Base-by-base conservation (phyloP, 2,329 filamentous ascomycete genomes). In the Ophiocordyceps unilateralis region DNA sequence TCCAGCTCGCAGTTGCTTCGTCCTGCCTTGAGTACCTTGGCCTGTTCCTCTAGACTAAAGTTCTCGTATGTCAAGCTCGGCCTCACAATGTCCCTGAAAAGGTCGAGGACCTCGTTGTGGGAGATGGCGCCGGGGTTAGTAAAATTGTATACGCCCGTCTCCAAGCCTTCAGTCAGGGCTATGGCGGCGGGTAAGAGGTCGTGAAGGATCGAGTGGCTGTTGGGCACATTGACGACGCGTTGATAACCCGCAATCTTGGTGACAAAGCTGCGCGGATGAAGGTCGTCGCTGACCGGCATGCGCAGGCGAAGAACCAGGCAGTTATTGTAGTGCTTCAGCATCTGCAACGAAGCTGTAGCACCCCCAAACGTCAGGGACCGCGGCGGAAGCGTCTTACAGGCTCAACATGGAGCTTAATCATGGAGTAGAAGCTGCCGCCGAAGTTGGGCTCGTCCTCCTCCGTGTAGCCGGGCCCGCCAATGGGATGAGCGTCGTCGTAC, bases 111-210 rank as follows among this genome's bases (percentile, higher is more conserved):
- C 59, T 81, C 76, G 56, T 81, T 81, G 60, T 81, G 77, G n/a
- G 74, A 78, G 55, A 82, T 81, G 48, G 75, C 73, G 12, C 77
- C 78, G 0, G 78, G 78, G 60, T 81, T 82, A 46, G 76, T 81
- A 57, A 81, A 81, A 62, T 82, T 82, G 60, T 76, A 80, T 49
- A 82, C 64, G 17, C 78, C 78, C 1, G 68, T 72, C 37, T 80
- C 76, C 36, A 63, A 61, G 58, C 78, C 67, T 56, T 79, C 72
- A 23, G 76, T 71, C 49, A 81, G 60, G 39, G 76, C 55, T 47
- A 81, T 65, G 2, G 74, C 70, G 12, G 70, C 69, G 11, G 78
- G 78, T 19, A 82, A 65, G 40, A 82, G 70, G 52, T 81, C 74
- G 48, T 70, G 66, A 39, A 82, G 67, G 50, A 82, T 73, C 39